Evolutionary conservation across 108 stramenopile species (phyloP).

Genomic region (Nitzschia sp.): DNA sequence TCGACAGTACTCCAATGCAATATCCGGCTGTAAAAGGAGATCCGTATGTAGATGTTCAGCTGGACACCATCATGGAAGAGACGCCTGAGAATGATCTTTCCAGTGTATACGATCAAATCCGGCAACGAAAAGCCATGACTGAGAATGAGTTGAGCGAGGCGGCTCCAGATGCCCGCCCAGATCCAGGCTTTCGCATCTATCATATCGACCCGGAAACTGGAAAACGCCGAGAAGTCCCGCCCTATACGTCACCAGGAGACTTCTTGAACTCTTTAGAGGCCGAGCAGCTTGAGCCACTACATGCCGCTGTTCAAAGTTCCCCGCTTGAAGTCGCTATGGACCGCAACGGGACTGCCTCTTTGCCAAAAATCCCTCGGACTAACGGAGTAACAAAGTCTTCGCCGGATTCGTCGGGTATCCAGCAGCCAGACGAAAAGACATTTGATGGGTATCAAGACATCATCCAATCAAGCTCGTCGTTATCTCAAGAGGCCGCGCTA

Average conservation of each 20-base stretch:
- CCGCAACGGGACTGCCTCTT: neutral
- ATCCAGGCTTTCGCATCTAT: conserved; percentile 77
- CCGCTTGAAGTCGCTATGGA: neutral
- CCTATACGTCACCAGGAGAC: conserved; percentile 69
- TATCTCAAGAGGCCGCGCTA: conserved; percentile 64
- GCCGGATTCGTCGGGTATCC: too few relatives aligned
- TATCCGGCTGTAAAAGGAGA: too few relatives aligned
- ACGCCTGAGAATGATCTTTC: conserved; percentile 43
- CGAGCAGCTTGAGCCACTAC: too few relatives aligned
- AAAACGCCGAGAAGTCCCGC: conserved; percentile 68
- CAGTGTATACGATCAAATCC: conserved; percentile 56
- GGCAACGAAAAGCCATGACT: conserved; percentile 58
- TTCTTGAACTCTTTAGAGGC: too few relatives aligned
- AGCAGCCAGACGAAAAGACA: conserved; percentile 69
- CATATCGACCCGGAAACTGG: conserved; percentile 63
- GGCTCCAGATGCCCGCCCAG: conserved; percentile 43
- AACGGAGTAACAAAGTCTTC: neutral
- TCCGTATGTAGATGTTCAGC: too few relatives aligned
- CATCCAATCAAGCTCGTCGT: conserved; percentile 53
- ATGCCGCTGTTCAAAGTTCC: neutral
- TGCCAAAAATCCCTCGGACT: neutral
- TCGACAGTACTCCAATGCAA: too few relatives aligned
- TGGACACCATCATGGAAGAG: too few relatives aligned
- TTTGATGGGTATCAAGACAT: conserved; percentile 83
- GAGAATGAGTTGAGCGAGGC: conserved; percentile 13